These are phyloP conservation scores for Mycena albidolilacea DNA, from an alignment of 768 basidiomycete genomes.

Conservation along the genomic window DNA sequence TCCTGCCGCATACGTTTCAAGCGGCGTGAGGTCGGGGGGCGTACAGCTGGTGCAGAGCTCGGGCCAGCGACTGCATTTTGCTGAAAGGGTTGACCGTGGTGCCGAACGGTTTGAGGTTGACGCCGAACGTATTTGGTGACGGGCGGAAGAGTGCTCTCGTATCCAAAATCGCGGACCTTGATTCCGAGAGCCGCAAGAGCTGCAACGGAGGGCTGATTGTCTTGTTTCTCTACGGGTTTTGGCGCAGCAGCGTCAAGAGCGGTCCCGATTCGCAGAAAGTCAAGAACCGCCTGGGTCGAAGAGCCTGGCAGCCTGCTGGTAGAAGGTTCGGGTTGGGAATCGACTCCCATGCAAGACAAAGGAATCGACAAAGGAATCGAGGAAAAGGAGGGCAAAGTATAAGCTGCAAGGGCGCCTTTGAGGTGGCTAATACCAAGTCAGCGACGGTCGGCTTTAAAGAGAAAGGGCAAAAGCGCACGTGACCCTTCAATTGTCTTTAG, in stretches of 20 bases:
- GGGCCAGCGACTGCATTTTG: conserved; percentile 43
- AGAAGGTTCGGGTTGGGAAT: conserved; percentile 21
- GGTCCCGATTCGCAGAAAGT: neutral
- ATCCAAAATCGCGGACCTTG: conserved; percentile 70
- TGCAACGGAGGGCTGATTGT: conserved; percentile 44
- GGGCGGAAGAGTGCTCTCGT: conserved; percentile 76
- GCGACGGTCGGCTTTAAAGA: neutral
- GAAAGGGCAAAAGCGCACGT: neutral
- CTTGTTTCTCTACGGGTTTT: neutral
- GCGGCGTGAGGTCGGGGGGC: neutral
- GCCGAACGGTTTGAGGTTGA: conserved; percentile 46
- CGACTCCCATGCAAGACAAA: conserved; percentile 18
- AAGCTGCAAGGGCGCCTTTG: no score
- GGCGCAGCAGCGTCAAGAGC: neutral
- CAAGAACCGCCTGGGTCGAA: conserved; percentile 11
- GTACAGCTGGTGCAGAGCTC: neutral
- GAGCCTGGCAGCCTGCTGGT: conserved; percentile 14
- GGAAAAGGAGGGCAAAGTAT: neutral
- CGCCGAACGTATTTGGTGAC: conserved; percentile 60
- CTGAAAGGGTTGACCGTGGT: conserved; percentile 62
- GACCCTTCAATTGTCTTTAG: neutral
- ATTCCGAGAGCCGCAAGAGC: conserved; percentile 53
- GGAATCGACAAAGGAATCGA: neutral
- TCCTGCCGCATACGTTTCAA: conserved; percentile 32
- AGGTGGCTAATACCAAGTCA: neutral